A percentile compares a stretch with the other conserved stretches of the same genome.
phyloP scores from a whole-genome alignment of 1,284 basidiomycete genomes.

The Sporisorium scitamineum region DNA sequence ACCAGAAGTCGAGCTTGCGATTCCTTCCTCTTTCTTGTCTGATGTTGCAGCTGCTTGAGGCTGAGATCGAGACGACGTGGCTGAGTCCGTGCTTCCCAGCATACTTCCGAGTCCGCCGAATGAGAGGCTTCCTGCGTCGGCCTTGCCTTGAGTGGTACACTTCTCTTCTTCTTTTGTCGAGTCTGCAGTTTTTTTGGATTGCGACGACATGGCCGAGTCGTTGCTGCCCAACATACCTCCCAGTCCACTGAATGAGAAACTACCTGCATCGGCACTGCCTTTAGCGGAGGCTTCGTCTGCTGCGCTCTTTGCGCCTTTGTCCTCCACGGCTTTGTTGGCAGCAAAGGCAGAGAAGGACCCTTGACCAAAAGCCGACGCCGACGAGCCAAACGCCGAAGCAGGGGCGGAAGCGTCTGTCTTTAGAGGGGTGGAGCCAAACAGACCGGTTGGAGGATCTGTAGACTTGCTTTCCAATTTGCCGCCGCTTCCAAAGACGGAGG shows the following conservation, averaged over 20 bases:
- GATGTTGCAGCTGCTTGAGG: conserved; percentile 2
- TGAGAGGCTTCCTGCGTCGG: conserved; percentile 38
- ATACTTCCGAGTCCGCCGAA: conserved; percentile 43
- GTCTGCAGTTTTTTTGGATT: conserved; percentile 5
- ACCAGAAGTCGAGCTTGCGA: conserved; percentile 8
- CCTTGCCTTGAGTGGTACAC: not conserved
- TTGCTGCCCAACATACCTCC: conserved; percentile 31
- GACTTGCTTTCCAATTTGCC: conserved; percentile 33
- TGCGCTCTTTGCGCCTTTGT: conserved; percentile 24
- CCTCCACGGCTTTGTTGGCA: conserved; percentile 41
- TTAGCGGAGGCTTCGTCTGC: conserved; percentile 1
- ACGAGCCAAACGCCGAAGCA: conserved; percentile 25
- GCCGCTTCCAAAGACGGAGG: conserved; percentile 41
- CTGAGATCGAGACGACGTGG: conserved; percentile 11
- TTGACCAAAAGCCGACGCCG: conserved; percentile 30
- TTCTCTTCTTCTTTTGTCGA: conserved; percentile 2
- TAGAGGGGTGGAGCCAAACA: conserved; percentile 14
- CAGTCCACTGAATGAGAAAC: conserved; percentile 49
- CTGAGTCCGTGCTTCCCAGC: conserved; percentile 30
- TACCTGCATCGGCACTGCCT: conserved; percentile 19
- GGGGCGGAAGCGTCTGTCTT: conserved; percentile 1
- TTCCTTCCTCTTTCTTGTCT: conserved; percentile 1
- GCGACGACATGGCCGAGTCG: conserved; percentile 14
- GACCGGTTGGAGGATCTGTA: conserved; percentile 6
- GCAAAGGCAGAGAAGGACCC: conserved; percentile 37